These are phyloP conservation scores for Penicillium sp. DNA, from an alignment of 2,329 filamentous ascomycete genomes.

Conservation along the genomic window DNA sequence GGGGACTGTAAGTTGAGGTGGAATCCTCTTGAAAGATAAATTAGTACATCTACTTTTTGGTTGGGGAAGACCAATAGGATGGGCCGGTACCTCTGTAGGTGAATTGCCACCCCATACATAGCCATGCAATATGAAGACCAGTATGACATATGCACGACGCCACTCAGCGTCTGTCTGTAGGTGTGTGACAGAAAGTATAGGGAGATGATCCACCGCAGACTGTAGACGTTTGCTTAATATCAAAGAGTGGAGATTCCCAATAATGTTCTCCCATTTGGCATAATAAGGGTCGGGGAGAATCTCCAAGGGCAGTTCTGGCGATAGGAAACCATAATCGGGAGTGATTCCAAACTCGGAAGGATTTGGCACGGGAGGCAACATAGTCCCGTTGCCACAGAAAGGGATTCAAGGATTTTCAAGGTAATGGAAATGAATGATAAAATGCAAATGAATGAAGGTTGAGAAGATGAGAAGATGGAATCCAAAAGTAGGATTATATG, in stretches of 20 bases:
- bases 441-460: not conserved
- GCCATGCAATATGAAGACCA: constrained; percentile 77
- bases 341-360: constrained; percentile 72
- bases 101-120: constrained; percentile 86
- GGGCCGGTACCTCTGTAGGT: constrained; percentile 63
- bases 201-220: constrained; percentile 74
- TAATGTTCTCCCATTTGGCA: constrained; percentile 87
- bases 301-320: constrained; percentile 74
- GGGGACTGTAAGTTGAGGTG: constrained; percentile 78
- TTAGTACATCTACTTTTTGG: constrained; percentile 2
- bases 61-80: not conserved
- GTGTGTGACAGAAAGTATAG: constrained; percentile 77
- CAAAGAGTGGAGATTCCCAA: constrained; percentile 80
- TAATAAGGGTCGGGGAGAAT: constrained; percentile 87
- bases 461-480: not conserved
- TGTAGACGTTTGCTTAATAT: constrained; percentile 82
- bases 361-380: constrained; percentile 49
- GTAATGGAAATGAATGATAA: too few relatives aligned
- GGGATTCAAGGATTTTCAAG: too few relatives aligned
- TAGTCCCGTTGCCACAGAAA: constrained; percentile 17
- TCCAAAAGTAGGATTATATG: not conserved
- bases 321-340: constrained; percentile 76
- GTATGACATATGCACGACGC: constrained; percentile 78
- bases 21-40: constrained; percentile 56
- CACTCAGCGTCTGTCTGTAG: constrained; percentile 85